Evolutionary conservation across 805 yeast species (phyloP).

Genomic region (Saccharomycopsis schoenii): DNA sequence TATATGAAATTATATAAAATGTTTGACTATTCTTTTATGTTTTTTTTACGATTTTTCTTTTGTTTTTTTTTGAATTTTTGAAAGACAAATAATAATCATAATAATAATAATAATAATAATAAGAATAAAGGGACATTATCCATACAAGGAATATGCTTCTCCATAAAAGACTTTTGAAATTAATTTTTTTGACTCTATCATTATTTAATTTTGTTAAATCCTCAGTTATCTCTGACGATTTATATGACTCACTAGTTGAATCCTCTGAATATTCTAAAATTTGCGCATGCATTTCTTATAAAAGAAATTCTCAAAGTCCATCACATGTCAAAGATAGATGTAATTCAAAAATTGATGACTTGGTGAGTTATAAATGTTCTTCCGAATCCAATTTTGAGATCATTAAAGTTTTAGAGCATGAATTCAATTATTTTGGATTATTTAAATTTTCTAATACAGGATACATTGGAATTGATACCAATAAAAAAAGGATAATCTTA

Average conservation of each 20-base stretch:
- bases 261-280: slow-evolving; percentile 9
- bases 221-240: background rate
- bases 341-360: background rate
- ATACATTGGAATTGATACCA: slow-evolving; percentile 40
- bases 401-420: slow-evolving; percentile 8
- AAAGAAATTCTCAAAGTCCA: background rate
- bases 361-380: background rate
- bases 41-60: too few relatives aligned
- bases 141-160: background rate
- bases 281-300: slow-evolving; percentile 5
- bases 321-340: background rate
- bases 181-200: background rate
- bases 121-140: background rate
- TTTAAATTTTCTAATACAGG: slow-evolving; percentile 27
- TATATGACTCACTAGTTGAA: slow-evolving; percentile 7
- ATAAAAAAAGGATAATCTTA: slow-evolving; percentile 33
- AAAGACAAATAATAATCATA: too few relatives aligned
- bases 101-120: background rate
- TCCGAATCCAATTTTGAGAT: slow-evolving; percentile 3
- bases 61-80: too few relatives aligned
- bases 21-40: too few relatives aligned
- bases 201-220: background rate
- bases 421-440: background rate
- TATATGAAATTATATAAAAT: too few relatives aligned
- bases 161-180: background rate